Evolutionary conservation across 1,284 basidiomycete genomes (phyloP), one percentile per base, ranked within the genome.

Genomic region (Melampsora larici-populina): DNA sequence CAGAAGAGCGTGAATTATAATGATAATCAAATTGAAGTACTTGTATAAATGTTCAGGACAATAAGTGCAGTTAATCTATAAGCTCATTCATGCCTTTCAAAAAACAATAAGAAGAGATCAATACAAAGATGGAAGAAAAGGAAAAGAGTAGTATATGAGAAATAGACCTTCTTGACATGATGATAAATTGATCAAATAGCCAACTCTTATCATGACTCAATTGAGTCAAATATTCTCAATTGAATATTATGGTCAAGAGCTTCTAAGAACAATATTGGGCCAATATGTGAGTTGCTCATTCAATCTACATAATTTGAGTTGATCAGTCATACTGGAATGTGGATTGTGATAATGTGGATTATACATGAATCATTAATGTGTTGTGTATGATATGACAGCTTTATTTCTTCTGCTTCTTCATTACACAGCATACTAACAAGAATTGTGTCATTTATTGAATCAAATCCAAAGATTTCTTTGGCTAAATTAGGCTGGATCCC

Each of bases 141-240:
- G n/a, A n/a, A n/a, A n/a, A n/a, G n/a, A n/a, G n/a, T n/a, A n/a
- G n/a, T n/a, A n/a, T n/a, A n/a, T n/a, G n/a, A n/a, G n/a, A n/a
- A n/a, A n/a, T n/a, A n/a, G n/a, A n/a, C n/a, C n/a, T n/a, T n/a
- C n/a, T n/a, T n/a, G n/a, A n/a, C n/a, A n/a, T 24, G n/a, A 58
- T 29, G 15, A 81, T 73, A 1, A 82, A 79, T 17, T 82, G 77
- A 26, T 63, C 69, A 0, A 83, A 78, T 8, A 82, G 78, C 81
- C 81, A 83, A 64, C 82, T 82, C 75, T 83, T 83, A 80, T 83
- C 82, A 18, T 79, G 69, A 58, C 80, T 81, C 80, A 80, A 83
- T 15, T 78, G 70, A 1, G 82, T 83, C 21, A 82, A 78, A 7
- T 81, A 79, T 0, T 66, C 48, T 1, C 82, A 82, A 79, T 46